phyloP scores from a whole-genome alignment of 2,329 filamentous ascomycete species.

The Beauveria sp. region DNA sequence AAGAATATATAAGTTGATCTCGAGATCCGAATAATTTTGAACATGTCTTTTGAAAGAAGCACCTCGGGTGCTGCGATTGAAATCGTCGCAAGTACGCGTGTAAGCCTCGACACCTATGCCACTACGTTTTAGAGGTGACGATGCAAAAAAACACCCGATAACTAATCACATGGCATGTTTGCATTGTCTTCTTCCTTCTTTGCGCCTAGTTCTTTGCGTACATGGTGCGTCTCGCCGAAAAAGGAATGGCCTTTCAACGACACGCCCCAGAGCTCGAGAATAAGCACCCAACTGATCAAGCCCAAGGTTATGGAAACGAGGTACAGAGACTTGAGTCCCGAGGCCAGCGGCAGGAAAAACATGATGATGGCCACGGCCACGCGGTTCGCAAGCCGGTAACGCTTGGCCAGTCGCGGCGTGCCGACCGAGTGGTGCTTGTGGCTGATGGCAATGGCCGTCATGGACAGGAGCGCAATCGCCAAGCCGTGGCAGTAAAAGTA shows the following conservation, averaged over 20 bases:
- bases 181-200: not conserved
- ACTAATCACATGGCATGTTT: not conserved
- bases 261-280: constrained; percentile 42
- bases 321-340: constrained; percentile 35
- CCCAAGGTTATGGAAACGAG: constrained; percentile 38
- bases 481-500: constrained; percentile 61
- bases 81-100: too few species aligned
- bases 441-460: constrained; percentile 45
- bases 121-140: not conserved
- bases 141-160: not conserved
- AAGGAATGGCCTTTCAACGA: constrained; percentile 38
- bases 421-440: constrained; percentile 49
- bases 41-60: too few species aligned
- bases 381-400: constrained; percentile 43
- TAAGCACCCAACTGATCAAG: constrained; percentile 37
- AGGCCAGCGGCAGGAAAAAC: constrained; percentile 46
- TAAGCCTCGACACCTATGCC: too few species aligned
- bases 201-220: not conserved
- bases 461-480: constrained; percentile 45
- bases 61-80: too few species aligned
- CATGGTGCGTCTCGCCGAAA: not conserved
- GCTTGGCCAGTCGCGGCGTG: constrained; percentile 41
- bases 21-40: too few species aligned
- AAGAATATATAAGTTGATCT: too few species aligned
- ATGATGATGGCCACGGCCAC: constrained; percentile 42